These are phyloP conservation scores for Cornus suecica DNA, from an alignment of 148 eudicot genomes.

Conservation along the genomic window DNA sequence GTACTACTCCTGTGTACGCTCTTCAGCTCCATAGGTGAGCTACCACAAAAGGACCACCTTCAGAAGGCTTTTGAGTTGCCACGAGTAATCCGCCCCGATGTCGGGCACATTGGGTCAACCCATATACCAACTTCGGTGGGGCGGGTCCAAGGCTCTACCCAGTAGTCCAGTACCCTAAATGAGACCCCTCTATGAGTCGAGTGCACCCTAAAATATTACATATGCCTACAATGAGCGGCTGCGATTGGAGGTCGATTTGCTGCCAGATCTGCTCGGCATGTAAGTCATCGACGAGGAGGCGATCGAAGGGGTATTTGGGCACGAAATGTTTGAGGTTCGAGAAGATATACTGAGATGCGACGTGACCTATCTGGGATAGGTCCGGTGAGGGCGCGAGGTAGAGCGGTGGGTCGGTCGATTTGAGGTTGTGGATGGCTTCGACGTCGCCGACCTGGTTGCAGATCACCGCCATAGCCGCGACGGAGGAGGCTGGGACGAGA, in stretches of 20 bases:
- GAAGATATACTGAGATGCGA: slow-evolving; percentile 51
- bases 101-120: too few species aligned
- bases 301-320: slow-evolving; percentile 63
- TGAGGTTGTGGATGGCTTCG: slow-evolving; percentile 53
- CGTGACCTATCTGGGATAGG: slow-evolving; percentile 51
- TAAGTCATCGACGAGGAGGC: slow-evolving; percentile 58
- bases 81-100: too few species aligned
- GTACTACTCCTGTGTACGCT: too few species aligned
- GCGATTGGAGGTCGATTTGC: slow-evolving; percentile 76
- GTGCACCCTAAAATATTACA: too few species aligned
- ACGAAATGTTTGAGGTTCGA: slow-evolving; percentile 52
- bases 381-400: slow-evolving; percentile 55
- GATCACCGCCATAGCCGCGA: slow-evolving; percentile 10
- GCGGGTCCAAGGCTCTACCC: too few species aligned
- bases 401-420: slow-evolving; percentile 58
- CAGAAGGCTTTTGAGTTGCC: too few species aligned
- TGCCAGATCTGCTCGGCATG: slow-evolving; percentile 96
- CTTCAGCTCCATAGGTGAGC: too few species aligned
- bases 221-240: too few species aligned
- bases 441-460: slow-evolving; percentile 10
- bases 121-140: too few species aligned
- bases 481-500: background rate
- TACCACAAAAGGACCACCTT: too few species aligned
- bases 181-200: too few species aligned
- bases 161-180: too few species aligned